These are phyloP conservation scores for Thelephora ganbajun DNA, from an alignment of 768 basidiomycete genomes.

Conservation along the genomic window DNA sequence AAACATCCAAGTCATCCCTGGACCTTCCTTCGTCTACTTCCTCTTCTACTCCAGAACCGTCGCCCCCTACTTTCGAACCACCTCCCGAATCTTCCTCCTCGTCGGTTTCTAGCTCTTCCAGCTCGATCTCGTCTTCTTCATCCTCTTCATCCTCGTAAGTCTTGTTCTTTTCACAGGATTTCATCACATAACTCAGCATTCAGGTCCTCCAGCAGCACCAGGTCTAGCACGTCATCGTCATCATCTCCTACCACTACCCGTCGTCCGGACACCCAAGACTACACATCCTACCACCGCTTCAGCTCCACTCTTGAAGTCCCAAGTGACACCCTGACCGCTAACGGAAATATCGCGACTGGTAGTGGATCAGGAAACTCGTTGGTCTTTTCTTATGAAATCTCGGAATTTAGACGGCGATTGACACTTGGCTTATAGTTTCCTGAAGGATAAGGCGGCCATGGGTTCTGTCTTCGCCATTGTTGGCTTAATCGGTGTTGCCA, in stretches of 20 bases:
- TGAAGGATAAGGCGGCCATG: conserved; percentile 30
- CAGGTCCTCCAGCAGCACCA: conserved; percentile 3
- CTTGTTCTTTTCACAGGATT: background rate
- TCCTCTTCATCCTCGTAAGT: background rate
- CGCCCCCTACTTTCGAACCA: background rate
- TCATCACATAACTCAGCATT: conserved; percentile 5
- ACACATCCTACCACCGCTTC: background rate
- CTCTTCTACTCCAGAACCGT: conserved; percentile 1
- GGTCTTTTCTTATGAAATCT: background rate
- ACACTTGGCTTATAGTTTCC: conserved; percentile 23
- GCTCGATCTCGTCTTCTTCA: conserved; percentile 2
- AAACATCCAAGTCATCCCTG: conserved; percentile 2
- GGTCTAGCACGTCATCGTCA: conserved; percentile 4
- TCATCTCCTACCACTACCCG: background rate
- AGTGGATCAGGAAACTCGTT: background rate
- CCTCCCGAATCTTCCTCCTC: conserved; percentile 2
- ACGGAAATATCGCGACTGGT: too few species aligned
- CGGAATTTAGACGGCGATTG: background rate
- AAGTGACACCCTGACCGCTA: too few species aligned
- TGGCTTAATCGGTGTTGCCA: conserved; percentile 21
- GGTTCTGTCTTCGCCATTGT: conserved; percentile 30
- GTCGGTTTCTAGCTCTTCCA: background rate
- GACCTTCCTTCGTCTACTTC: conserved; percentile 2
- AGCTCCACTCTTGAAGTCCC: background rate
- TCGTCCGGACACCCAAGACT: background rate